These are phyloP conservation scores for Sphagnum contortum DNA, from an alignment of 225 moss, liverwort and hornwort species.

Conservation along the genomic window DNA sequence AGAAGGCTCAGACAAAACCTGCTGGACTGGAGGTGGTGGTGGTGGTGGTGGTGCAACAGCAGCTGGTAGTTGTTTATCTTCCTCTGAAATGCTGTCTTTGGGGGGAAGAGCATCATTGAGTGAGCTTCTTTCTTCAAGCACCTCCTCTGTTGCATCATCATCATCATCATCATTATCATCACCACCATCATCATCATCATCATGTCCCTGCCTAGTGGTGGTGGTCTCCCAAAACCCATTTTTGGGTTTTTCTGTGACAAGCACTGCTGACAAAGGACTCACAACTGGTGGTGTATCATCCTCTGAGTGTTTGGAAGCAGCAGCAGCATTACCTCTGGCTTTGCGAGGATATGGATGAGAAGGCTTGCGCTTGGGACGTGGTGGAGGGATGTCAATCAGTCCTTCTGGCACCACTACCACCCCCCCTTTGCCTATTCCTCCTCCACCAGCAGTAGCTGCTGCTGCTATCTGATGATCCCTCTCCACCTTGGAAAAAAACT, in stretches of 20 bases:
- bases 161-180: too few species aligned
- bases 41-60: too few species aligned
- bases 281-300: constrained; percentile 37
- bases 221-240: constrained; percentile 26
- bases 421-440: constrained; percentile 34
- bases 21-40: too few species aligned
- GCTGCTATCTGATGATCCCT: constrained; percentile 26
- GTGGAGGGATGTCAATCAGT: constrained; percentile 51
- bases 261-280: constrained; percentile 24
- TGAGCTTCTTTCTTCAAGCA: not conserved
- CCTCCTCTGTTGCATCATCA: constrained; percentile 12
- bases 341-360: constrained; percentile 61
- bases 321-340: constrained; percentile 22
- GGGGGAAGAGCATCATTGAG: too few species aligned
- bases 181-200: too few species aligned
- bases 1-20: too few species aligned
- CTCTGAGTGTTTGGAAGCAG: constrained; percentile 30
- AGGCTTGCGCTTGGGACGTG: constrained; percentile 61
- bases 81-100: too few species aligned
- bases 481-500: constrained; percentile 65
- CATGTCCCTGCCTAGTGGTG: constrained; percentile 8
- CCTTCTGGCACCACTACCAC: constrained; percentile 19
- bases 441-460: constrained; percentile 1
- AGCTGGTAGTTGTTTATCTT: too few species aligned
- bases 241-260: constrained; percentile 20